These are phyloP conservation scores for Dendrobium officinale DNA, from an alignment of 106 monocot species.

Conservation along the genomic window DNA sequence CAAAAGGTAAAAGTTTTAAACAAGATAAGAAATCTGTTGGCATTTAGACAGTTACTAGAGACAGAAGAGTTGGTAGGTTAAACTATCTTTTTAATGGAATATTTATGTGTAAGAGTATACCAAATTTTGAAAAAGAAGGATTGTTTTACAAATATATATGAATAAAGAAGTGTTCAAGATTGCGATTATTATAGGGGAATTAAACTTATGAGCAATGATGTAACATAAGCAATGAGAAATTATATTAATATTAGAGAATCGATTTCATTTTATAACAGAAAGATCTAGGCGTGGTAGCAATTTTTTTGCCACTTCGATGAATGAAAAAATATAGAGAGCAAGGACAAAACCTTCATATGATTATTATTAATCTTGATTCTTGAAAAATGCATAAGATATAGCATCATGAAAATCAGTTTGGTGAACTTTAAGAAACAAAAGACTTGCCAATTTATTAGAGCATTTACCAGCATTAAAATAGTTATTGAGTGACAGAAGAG, in stretches of 20 bases:
- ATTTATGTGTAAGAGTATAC: not conserved
- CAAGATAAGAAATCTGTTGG: not conserved
- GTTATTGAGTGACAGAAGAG: too few species aligned
- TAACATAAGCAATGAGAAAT: not conserved
- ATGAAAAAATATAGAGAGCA: not conserved
- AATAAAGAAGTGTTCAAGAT: not conserved
- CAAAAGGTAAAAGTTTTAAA: not conserved
- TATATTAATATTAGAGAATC: not conserved
- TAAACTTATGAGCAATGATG: not conserved
- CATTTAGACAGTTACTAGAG: not conserved
- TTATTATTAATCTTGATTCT: not conserved
- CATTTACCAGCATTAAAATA: too few species aligned
- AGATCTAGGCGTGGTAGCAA: not conserved
- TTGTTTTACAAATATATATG: not conserved
- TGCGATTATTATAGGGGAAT: not conserved
- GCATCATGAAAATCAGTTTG: not conserved
- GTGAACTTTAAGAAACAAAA: too few species aligned
- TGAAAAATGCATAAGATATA: not conserved
- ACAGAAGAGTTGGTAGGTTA: not conserved
- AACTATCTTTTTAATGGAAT: not conserved
- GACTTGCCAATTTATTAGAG: too few species aligned
- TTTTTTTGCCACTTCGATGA: not conserved
- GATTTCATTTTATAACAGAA: not conserved
- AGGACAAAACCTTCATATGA: not conserved
- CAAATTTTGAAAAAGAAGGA: not conserved